A percentile compares a stretch with the other conserved stretches of the same genome.
These are phyloP conservation scores for Populus davidiana DNA, from an alignment of 345 rosid genomes.

Conservation along the genomic window DNA sequence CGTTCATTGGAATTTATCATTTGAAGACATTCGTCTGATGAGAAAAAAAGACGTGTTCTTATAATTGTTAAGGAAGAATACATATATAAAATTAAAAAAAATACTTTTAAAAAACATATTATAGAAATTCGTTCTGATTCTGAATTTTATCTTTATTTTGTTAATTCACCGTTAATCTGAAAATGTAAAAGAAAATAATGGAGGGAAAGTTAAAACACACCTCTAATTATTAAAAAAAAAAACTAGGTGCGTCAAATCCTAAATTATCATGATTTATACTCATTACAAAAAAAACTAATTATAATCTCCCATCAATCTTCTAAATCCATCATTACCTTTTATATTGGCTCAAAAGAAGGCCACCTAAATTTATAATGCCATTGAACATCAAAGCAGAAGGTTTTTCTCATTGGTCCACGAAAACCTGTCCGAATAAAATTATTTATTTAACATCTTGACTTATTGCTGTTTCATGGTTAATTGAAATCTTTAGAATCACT, in stretches of 20 bases:
- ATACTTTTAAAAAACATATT: too few relatives aligned
- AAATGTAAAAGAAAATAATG: too few relatives aligned
- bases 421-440: background rate
- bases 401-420: constrained; percentile 7
- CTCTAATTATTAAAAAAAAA: background rate
- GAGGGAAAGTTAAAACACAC: constrained; percentile 8
- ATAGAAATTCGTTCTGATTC: accelerated
- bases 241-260: background rate
- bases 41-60: too few relatives aligned
- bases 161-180: background rate
- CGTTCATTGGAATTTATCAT: too few relatives aligned
- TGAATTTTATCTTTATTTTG: background rate
- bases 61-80: too few relatives aligned
- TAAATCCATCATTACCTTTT: constrained; percentile 21
- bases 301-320: constrained; percentile 15
- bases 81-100: too few relatives aligned
- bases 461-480: background rate
- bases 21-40: too few relatives aligned
- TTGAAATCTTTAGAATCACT: background rate
- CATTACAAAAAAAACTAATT: constrained; percentile 19
- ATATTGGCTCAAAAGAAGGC: constrained; percentile 4
- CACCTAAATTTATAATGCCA: background rate
- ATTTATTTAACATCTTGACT: background rate
- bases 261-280: constrained; percentile 19
- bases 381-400: background rate